Evolutionary conservation across 2,329 filamentous ascomycete genomes (phyloP), one percentile per base, ranked within the genome.

Genomic region (Colletotrichum destructivum): DNA sequence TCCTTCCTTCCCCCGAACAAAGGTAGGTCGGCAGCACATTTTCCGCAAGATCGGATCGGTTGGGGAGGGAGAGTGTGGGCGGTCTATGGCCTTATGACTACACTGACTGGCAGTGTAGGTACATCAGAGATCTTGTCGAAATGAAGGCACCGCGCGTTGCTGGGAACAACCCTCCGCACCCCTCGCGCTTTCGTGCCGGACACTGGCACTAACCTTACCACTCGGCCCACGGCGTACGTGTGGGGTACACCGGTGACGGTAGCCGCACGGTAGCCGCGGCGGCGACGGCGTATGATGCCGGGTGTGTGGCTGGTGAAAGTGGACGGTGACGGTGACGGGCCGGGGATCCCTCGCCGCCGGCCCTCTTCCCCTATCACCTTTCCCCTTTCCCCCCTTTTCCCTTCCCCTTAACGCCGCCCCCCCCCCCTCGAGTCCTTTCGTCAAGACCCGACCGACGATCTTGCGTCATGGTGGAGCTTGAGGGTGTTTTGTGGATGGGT

Each of bases 391-490:
- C n/a, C n/a, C n/a, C 66, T 12, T 18, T 26, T 23, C 47, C 18
- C 18, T 40, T 18, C 13, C 47, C 15, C 15, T 57, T 31, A 46
- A 13, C n/a, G 49, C 15, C 4, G n/a, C 21, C 44, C 44, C n/a
- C 47, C 47, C n/a, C n/a, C n/a, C n/a, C n/a, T n/a, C 47, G n/a
- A 49, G 47, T 23, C 47, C 47, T 12, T 23, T 49, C 13, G 13
- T 42, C 40, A 23, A n/a, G 55, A 13, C 8, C 21, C 40, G 31
- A 35, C 31, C 42, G 66, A 59, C 54, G 54, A 60, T 65, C 61
- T 65, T 69, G 61, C 66, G 66, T 69, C 66, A 69, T 47, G 4
- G 61, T 54, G 66, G 66, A 47, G 47, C n/a, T 40, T 16, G 2
- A 16, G 49, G 47, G 2, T 13, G 49, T 13, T 31, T 6, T 52